Conservation (phyloP, 768 basidiomycete species). For the Kwoniella europaea region DNA sequence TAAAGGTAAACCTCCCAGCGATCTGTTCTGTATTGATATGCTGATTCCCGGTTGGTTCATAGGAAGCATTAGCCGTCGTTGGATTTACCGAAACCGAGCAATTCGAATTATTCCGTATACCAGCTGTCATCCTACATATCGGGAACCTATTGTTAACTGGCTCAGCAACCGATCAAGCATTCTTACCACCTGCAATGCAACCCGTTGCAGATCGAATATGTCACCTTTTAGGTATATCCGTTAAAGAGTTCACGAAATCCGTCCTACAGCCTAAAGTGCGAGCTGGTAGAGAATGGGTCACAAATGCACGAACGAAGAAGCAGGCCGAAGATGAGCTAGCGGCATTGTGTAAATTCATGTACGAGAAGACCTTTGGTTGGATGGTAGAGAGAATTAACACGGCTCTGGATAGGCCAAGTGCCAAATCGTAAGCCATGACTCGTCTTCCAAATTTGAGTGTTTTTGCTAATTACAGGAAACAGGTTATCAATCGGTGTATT, state of each 20-base stretch:
- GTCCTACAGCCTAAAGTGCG: conserved; percentile 87
- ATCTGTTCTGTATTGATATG: not conserved
- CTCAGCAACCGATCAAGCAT: conserved; percentile 79
- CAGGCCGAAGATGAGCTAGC: conserved; percentile 92
- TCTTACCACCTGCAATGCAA: conserved; percentile 61
- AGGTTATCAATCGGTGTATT: conserved; percentile 87
- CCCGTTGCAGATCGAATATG: conserved; percentile 69
- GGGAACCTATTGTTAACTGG: conserved; percentile 87
- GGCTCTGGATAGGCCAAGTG: conserved; percentile 83
- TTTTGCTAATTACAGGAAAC: not conserved
- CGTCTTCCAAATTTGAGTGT: not conserved
- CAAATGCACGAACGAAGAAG: conserved; percentile 84
- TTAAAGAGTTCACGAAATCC: conserved; percentile 84
- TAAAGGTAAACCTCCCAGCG: conserved; percentile 64
- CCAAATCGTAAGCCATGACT: conserved; percentile 65
- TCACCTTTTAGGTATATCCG: conserved; percentile 85
- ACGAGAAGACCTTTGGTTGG: conserved; percentile 93
- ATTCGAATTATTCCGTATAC: conserved; percentile 87
- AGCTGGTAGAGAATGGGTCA: conserved; percentile 96
- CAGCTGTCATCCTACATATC: conserved; percentile 91
- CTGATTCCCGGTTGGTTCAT: conserved; percentile 4
- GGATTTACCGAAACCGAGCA: conserved; percentile 86
- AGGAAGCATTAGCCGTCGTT: conserved; percentile 85
- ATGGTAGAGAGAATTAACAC: conserved; percentile 94
- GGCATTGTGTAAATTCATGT: conserved; percentile 89